Evolutionary conservation across 805 yeast species (phyloP).

Genomic region (Grigorovia transvaalensis): DNA sequence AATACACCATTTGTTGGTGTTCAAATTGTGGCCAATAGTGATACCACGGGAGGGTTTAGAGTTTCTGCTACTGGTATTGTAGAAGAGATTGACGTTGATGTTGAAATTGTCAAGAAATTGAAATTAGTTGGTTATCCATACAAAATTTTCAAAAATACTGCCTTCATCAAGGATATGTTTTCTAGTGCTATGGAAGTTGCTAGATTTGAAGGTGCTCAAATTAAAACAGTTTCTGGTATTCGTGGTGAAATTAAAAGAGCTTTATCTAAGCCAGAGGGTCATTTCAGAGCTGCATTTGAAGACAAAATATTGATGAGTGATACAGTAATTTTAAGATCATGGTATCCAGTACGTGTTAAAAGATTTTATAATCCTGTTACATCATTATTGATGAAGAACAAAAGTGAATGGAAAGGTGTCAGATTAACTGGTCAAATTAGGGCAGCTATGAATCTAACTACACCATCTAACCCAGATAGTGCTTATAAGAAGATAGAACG

Average conservation of each 20-base stretch:
- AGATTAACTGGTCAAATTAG: slow-evolving; percentile 89
- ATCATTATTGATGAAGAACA: slow-evolving; percentile 66
- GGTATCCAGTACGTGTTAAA: slow-evolving; percentile 92
- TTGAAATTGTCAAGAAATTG: slow-evolving; percentile 90
- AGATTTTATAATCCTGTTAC: slow-evolving; percentile 94
- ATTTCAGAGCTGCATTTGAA: slow-evolving; percentile 92
- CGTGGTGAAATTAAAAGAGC: slow-evolving; percentile 97
- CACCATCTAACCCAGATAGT: slow-evolving; percentile 48
- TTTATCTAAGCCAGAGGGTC: slow-evolving; percentile 86
- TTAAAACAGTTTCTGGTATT: slow-evolving; percentile 93
- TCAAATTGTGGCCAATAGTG: slow-evolving; percentile 72
- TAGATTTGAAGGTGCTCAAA: slow-evolving; percentile 94
- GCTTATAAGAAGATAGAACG: slow-evolving; percentile 69
- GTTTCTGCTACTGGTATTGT: slow-evolving; percentile 96
- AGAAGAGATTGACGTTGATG: slow-evolving; percentile 78
- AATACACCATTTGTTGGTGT: slow-evolving; percentile 96
- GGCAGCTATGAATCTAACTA: slow-evolving; percentile 55
- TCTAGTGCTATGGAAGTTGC: slow-evolving; percentile 88
- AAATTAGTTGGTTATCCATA: slow-evolving; percentile 92
- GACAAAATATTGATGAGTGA: slow-evolving; percentile 89
- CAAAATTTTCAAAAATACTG: slow-evolving; percentile 90
- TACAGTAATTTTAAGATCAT: slow-evolving; percentile 79
- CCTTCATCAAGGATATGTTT: slow-evolving; percentile 96
- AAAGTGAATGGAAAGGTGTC: slow-evolving; percentile 93
- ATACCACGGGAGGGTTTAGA: slow-evolving; percentile 83